Evolutionary conservation across 2,329 filamentous ascomycete genomes (phyloP), one percentile per base, ranked within the genome.

Genomic region (Penicillium sp.): DNA sequence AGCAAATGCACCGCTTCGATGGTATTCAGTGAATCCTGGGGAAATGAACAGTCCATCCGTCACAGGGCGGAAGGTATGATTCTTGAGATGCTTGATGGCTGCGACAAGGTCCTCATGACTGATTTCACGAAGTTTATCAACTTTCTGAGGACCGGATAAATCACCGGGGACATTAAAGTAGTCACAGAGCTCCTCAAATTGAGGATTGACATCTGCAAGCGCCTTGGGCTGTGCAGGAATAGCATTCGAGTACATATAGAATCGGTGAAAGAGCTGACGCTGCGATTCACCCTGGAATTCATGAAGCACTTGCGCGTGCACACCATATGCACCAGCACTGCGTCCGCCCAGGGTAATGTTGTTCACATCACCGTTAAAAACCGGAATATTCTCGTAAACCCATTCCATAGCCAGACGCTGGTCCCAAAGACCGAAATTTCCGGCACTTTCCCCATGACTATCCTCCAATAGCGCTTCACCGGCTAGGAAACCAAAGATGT

Each of bases 351-450:
- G 70, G 0, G 77, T 81, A 42, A 83, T 75, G 52, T 79, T 77
- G n/a, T 63, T 56, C 0, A 75, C 57, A 59, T 83, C 76, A 3
- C 81, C 81, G 9, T 76, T 76, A 55, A 82, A 82, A 3, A 21
- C 67, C 3, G 67, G 60, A 48, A 84, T 81, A 57, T 83, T 78
- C 6, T 76, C 67, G 33, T 80, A 72, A 0, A 82, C 76, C 82
- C 82, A 85, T 63, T 82, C 73, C 9, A 82, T 67, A 0, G 81
- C 81, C 13, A 79, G 67, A 2, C 78, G 69, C 59, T 84, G 81
- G 58, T 85, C 82, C 64, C 75, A 77, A 0, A 80, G 68, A 1
- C 78, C 78, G 57, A 73, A 76, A 56, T 80, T 79, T 1, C 76
- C 68, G 3, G 66, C 68, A 4, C 69, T 68, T 4, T 67, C 62